Evolutionary conservation across 352 stramenopile genomes (phyloP), one percentile per base, ranked within the genome.

Genomic region (Peronospora farinosa): DNA sequence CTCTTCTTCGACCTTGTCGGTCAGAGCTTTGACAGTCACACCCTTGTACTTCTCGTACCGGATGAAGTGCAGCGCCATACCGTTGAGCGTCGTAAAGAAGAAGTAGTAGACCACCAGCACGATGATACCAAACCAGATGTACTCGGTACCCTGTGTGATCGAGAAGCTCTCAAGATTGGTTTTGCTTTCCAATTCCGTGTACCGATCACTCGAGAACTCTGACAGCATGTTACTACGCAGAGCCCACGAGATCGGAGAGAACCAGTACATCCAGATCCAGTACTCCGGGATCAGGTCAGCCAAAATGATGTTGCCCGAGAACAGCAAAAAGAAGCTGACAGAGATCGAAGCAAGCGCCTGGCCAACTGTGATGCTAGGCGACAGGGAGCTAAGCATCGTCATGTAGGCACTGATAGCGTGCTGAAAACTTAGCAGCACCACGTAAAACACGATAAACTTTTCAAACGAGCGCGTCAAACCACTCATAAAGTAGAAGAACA

Each of bases 401-500:
- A 86, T 82, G 57, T 80, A 86, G 0, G 72, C 72, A 13, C 69
- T 64, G 15, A 86, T 84, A 8, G 73, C 73, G 38, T 87, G 76
- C 53, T 84, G 68, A 61, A 95, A 96, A 0, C 62, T 62, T 19
- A 92, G 63, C 11, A 95, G 58, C 39, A 95, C 74, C 1, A 77
- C 43, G 55, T 90, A 65, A 48, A 83, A 95, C 31, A 88, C 72
- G 36, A 95, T 70, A 57, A 81, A 95, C 51, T 81, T 82, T 32
- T 68, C 58, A 32, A 84, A 77, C 33, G 75, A 65, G 1, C 50
- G 49, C 10, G 65, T 76, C 27, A 96, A 55, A 1, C 88, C 88
- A 52, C 88, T 89, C 76, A 96, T 93, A 52, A 88, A 96, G 65
- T 96, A 96, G 60, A 84, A 84, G 54, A 80, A 73, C 15, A 87